Percentiles rank a stretch among this genome's conserved stretches.
phyloP scores from a whole-genome alignment of 163 green algal genomes.

The Scenedesmus sp. region DNA sequence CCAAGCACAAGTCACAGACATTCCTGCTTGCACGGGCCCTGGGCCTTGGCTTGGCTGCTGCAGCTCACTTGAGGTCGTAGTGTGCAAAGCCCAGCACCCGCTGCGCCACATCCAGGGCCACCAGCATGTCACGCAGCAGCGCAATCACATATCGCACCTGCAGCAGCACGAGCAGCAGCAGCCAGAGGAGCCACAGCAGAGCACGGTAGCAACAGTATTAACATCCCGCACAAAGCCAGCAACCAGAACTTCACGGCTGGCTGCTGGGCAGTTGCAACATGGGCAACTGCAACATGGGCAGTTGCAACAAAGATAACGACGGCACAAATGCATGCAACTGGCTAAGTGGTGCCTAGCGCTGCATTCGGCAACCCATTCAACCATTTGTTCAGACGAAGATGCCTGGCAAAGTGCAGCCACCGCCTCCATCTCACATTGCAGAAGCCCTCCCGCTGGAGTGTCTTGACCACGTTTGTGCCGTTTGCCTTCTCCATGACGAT shows the following conservation, averaged over 20 bases:
- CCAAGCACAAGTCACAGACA: too few relatives aligned
- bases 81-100: conserved; percentile 50
- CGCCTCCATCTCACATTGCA: conserved; percentile 34
- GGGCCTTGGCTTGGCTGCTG: neutral
- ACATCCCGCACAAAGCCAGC: neutral
- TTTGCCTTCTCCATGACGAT: conserved; percentile 57
- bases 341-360: too few relatives aligned
- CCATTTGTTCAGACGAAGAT: too few relatives aligned
- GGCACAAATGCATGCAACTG: too few relatives aligned
- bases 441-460: conserved; percentile 2
- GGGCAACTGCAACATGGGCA: too few relatives aligned
- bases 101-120: conserved; percentile 47
- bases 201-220: neutral
- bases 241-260: too few relatives aligned
- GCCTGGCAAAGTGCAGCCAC: too few relatives aligned
- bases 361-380: too few relatives aligned
- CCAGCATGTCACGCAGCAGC: conserved; percentile 50
- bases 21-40: neutral
- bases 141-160: conserved; percentile 48
- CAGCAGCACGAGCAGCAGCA: neutral
- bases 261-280: too few relatives aligned
- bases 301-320: too few relatives aligned
- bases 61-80: conserved; percentile 52
- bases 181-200: neutral
- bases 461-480: conserved; percentile 37